Evolutionary conservation across 2,329 filamentous ascomycete species (phyloP).

Genomic region (Didymella pomorum): DNA sequence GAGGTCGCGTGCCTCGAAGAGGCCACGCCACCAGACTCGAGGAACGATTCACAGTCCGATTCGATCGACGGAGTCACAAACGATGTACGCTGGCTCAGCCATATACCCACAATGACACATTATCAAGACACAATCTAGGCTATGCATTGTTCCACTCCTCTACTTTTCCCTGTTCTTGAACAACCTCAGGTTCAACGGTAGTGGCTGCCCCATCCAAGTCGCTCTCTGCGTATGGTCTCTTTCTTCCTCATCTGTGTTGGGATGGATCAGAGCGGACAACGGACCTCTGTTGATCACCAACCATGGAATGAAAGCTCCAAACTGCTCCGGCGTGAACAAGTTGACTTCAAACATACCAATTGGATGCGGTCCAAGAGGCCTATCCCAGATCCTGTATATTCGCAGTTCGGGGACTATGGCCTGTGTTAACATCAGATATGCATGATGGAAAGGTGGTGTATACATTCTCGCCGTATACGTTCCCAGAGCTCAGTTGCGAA

Average conservation of each 20-base stretch:
- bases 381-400: constrained; percentile 80
- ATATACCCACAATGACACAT: constrained; percentile 21
- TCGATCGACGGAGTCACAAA: background rate
- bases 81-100: constrained; percentile 12
- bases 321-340: constrained; percentile 82
- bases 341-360: constrained; percentile 94
- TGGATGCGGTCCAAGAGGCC: constrained; percentile 81
- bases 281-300: constrained; percentile 82
- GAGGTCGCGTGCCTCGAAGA: background rate
- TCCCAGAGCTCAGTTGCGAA: constrained; percentile 79
- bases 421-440: background rate
- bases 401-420: constrained; percentile 79
- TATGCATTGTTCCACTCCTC: background rate
- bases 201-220: constrained; percentile 75
- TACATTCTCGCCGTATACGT: constrained; percentile 80
- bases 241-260: constrained; percentile 74
- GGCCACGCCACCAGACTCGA: constrained; percentile 3
- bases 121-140: background rate
- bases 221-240: constrained; percentile 73
- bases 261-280: constrained; percentile 80
- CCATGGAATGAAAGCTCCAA: constrained; percentile 89
- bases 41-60: background rate
- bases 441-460: too few species aligned
- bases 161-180: constrained; percentile 52
- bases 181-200: constrained; percentile 66